Percentiles rank a stretch among this genome's conserved stretches.
Conservation (phyloP, 106 monocot species). For the Allium cepa region DNA sequence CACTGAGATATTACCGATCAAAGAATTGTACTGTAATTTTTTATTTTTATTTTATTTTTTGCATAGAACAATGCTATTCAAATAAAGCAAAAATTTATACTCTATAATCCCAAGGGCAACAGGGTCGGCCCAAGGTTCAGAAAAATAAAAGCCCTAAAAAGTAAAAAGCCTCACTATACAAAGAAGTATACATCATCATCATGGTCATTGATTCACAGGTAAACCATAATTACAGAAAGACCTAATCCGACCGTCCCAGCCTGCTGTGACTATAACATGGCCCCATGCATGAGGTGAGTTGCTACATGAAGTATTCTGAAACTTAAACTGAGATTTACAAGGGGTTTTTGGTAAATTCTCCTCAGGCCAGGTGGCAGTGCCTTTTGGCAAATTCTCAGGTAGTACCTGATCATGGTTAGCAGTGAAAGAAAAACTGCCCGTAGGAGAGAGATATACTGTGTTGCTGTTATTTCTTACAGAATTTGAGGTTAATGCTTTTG, state of each 20-base stretch:
- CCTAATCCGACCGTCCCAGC: slow-evolving; percentile 73
- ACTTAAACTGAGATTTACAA: slow-evolving; percentile 43
- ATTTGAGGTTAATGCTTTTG: neutral
- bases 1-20: too few species aligned
- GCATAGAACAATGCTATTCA: too few species aligned
- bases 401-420: slow-evolving; percentile 31
- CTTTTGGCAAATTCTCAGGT: slow-evolving; percentile 23
- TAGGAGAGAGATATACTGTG: slow-evolving; percentile 11
- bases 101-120: too few species aligned
- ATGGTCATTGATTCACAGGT: slow-evolving; percentile 18
- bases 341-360: slow-evolving; percentile 36
- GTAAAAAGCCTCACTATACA: neutral
- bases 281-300: slow-evolving; percentile 67
- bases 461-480: slow-evolving; percentile 15
- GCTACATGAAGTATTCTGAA: slow-evolving; percentile 36
- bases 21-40: too few species aligned
- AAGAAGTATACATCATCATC: neutral
- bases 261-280: slow-evolving; percentile 81
- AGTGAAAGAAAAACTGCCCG: slow-evolving; percentile 23
- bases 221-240: slow-evolving; percentile 84
- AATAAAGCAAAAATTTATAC: too few species aligned
- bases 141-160: too few species aligned
- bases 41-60: too few species aligned
- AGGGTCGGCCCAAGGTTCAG: too few species aligned
- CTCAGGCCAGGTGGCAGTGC: slow-evolving; percentile 85